Evolutionary conservation across 1,284 basidiomycete genomes (phyloP), one percentile per base, ranked within the genome.

Genomic region (Cutaneotrichosporon sp.): DNA sequence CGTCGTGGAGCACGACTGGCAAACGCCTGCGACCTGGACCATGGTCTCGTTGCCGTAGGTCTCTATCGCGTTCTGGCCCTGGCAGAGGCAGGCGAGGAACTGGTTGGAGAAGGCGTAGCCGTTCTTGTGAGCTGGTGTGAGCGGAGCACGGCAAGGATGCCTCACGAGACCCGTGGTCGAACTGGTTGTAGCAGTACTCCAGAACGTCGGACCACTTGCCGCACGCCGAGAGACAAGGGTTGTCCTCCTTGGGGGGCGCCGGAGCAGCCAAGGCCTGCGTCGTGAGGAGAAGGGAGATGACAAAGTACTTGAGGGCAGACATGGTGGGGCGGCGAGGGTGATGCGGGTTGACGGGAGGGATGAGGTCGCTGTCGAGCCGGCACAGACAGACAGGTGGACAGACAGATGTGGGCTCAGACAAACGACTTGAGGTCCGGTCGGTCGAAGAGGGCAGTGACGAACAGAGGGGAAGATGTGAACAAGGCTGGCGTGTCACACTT

Each of bases 81-180:
- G 25, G 53, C 76, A 78, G 4, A 75, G 61, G 45, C 76, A 78
- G 7, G 38, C 58, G 10, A 76, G 56, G 59, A 75, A 76, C 14
- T 65, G 54, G 56, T 76, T 74, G 38, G 70, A 68, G 53, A 68
- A 70, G 27, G 65, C 65, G 47, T 62, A 54, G 29, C 74, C 70
- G 2, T 54, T 38, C 22, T 58, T 62, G 33, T 60, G 60, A 42
- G 66, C 72, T 71, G n/a, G 59, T 58, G 18, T 50, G 24, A 29
- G 47, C 25, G 18, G 27, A 14, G 46, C 11, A 11, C 36, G 13
- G 42, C 22, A 25, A 22, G 20, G 33, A 24, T 24, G 25, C 9
- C 58, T 56, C 55, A 64, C 62, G 62, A 24, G 62, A 54, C 1
- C n/a, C n/a, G n/a, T 22, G 34, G 43, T 43, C n/a, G 33, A 54